phyloP scores from a whole-genome alignment of 371 early-diverging fungal genomes.

The Mucor sp. region DNA sequence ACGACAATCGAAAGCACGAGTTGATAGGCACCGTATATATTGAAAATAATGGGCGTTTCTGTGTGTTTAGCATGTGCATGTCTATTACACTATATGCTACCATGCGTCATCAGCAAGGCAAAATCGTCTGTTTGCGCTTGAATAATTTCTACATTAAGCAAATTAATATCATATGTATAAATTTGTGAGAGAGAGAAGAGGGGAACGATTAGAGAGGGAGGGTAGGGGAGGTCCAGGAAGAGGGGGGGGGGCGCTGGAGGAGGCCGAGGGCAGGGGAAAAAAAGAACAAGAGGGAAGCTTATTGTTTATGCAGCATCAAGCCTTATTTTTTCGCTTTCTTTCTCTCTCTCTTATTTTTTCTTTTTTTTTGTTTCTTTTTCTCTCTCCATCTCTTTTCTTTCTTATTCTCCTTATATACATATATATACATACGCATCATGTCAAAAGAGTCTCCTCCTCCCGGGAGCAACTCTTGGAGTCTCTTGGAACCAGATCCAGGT shows the following conservation, averaged over 20 bases:
- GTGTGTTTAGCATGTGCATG: neutral
- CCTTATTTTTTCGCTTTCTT: constrained; percentile 4
- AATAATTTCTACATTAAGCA: constrained; percentile 9
- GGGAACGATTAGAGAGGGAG: neutral
- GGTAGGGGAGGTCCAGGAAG: too few relatives aligned
- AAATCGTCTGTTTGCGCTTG: neutral
- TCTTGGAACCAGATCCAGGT: constrained; percentile 22
- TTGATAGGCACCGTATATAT: neutral
- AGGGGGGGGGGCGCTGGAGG: neutral
- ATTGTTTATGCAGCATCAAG: constrained; percentile 1
- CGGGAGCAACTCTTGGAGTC: constrained; percentile 18
- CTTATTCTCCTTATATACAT: neutral
- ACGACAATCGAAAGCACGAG: neutral
- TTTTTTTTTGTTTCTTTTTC: constrained; percentile 9
- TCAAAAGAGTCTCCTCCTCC: constrained; percentile 11
- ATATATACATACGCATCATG: constrained; percentile 5
- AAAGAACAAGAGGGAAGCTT: neutral
- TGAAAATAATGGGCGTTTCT: neutral
- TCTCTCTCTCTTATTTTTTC: neutral
- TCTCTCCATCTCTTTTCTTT: constrained; percentile 1
- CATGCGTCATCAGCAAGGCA: neutral
- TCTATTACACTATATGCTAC: neutral
- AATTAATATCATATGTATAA: constrained; percentile 13
- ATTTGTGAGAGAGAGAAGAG: neutral
- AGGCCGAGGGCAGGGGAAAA: neutral